Base-by-base conservation (phyloP, 176 grass and related monocot genomes). In the Rhynchospora breviuscula region DNA sequence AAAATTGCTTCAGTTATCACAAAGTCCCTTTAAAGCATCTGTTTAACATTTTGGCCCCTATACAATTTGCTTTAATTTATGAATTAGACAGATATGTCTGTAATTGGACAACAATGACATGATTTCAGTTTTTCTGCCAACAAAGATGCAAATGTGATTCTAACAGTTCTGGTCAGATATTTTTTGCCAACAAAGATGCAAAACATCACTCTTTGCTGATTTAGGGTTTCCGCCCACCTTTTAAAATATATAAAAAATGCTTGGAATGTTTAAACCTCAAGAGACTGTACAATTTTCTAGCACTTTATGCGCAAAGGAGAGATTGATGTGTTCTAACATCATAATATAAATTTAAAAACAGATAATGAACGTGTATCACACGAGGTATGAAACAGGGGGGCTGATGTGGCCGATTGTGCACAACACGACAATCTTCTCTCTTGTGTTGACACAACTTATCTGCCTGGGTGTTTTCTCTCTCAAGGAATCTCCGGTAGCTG, bases 401-500 rank as follows among this genome's bases (percentile, higher is more conserved):
- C 75, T 87, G 58, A 92, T 94, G 91, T 97, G 95, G 95, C 92
- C 95, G 13, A 88, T 91, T 57, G 91, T 92, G 0, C 91, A 98
- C 80, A 95, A 90, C 84, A 91, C 95, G 48, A 95, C 95, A 63
- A 88, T 98, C 57, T 95, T 98, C 86, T 98, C 92, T 58, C 59
- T 98, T 2, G 80, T 98, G 81, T 84, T 98, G 49, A 91, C 95
- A 48, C 95, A 98, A 84, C 88, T 98, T 67, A 95, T 98, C 59
- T 92, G 88, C 81, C 87, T 98, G 86, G 91, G 89, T 87, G 90
- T 95, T 31, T 98, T 98, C 87, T 81, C 85, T 21, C 81, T 98
- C 3, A 98, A 93, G 79, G 10, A 91, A 85, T 98, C 95, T 44
- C 84, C 95, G n/a, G 90, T 95, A 53, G 84, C 90, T 54, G 85